phyloP scores from a whole-genome alignment of 208 protist species.

The Crithidia sp. region DNA sequence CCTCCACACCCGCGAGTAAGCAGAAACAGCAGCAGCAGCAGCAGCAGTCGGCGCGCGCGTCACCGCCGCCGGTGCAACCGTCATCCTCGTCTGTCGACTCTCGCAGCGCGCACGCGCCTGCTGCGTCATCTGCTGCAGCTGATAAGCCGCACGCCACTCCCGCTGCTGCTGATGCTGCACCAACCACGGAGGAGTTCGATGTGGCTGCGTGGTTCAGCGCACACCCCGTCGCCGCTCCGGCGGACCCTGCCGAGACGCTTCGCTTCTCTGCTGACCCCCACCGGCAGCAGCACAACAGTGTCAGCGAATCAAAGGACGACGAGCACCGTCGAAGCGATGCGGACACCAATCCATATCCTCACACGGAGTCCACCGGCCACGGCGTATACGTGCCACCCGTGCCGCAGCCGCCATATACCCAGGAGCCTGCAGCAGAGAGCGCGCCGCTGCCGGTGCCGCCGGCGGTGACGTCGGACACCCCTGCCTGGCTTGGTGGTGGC shows the following conservation, averaged over 20 bases:
- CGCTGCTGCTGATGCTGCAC: not conserved
- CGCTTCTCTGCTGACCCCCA: not conserved
- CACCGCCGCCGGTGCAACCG: not conserved
- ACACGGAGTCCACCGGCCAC: not conserved
- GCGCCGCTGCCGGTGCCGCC: not conserved
- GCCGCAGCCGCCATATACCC: slow-evolving; percentile 12
- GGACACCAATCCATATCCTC: not conserved
- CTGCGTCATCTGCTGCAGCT: not conserved
- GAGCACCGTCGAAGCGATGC: not conserved
- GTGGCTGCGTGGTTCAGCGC: slow-evolving; percentile 29
- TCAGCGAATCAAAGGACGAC: not conserved
- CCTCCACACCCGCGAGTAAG: not conserved
- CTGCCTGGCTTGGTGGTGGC: slow-evolving; percentile 23
- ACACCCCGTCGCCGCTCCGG: not conserved
- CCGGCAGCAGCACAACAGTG: too few species aligned
- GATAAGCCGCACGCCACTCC: not conserved
- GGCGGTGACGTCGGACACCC: slow-evolving; percentile 9
- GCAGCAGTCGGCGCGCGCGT: not conserved
- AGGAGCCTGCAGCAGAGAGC: slow-evolving; percentile 1
- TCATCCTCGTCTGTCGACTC: not conserved
- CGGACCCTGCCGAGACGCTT: not conserved
- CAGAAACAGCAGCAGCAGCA: not conserved
- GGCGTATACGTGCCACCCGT: slow-evolving; percentile 12
- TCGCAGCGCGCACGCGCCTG: not conserved
- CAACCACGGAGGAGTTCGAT: slow-evolving; percentile 12